Conservation (phyloP, 2,329 filamentous ascomycete genomes). For the Claviceps quebecensis region DNA sequence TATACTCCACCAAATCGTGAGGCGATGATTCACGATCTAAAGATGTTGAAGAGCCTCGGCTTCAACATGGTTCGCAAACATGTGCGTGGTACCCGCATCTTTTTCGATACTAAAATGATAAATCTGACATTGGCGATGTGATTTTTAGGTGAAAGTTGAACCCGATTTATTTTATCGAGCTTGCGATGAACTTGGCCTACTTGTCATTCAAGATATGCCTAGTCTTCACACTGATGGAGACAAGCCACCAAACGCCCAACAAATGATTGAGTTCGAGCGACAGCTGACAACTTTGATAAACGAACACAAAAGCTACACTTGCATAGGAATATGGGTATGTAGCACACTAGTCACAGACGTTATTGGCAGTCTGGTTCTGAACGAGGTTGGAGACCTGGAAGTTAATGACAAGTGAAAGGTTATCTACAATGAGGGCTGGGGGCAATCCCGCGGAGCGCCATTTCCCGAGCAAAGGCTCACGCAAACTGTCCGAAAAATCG, state of each 20-base stretch:
- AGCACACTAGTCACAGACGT: neutral
- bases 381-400: neutral
- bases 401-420: constrained; percentile 22
- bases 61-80: constrained; percentile 63
- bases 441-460: constrained; percentile 34
- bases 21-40: constrained; percentile 53
- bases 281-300: constrained; percentile 48
- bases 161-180: constrained; percentile 53
- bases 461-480: constrained; percentile 45
- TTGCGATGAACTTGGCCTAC: constrained; percentile 49
- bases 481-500: constrained; percentile 37
- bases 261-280: constrained; percentile 51
- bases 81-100: constrained; percentile 23
- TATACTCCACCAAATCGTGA: constrained; percentile 51
- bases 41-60: constrained; percentile 49
- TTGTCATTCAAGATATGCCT: constrained; percentile 63
- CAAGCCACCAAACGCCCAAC: constrained; percentile 24
- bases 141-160: constrained; percentile 47
- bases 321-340: constrained; percentile 48
- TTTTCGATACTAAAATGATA: neutral
- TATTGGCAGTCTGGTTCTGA: no score
- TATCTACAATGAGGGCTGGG: constrained; percentile 63
- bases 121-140: neutral
- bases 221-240: constrained; percentile 28
- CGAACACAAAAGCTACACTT: constrained; percentile 50